These are phyloP conservation scores for Barnettozyma wickerhamii DNA, from an alignment of 805 yeast species.

Conservation along the genomic window DNA sequence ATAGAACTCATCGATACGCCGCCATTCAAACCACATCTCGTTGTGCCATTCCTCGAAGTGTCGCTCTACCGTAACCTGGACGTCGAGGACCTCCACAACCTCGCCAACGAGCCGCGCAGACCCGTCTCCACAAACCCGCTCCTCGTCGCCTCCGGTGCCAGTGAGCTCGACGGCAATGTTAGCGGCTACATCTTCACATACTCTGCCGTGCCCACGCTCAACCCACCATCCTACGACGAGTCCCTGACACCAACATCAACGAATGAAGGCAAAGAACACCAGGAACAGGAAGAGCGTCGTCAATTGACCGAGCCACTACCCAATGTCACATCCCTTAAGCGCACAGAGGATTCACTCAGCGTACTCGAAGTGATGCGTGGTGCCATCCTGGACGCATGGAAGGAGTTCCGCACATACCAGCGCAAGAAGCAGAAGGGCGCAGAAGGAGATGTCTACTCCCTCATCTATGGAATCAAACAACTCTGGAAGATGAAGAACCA, in stretches of 20 bases:
- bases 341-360: conserved; percentile 16
- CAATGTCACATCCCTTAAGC: background rate
- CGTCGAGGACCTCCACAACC: conserved; percentile 51
- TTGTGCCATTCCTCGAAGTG: conserved; percentile 74
- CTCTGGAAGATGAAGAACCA: conserved; percentile 44
- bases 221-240: conserved; percentile 54
- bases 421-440: conserved; percentile 56
- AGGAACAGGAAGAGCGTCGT: conserved; percentile 12
- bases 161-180: conserved; percentile 70
- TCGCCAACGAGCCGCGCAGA: conserved; percentile 58
- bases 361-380: conserved; percentile 42
- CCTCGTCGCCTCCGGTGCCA: conserved; percentile 73
- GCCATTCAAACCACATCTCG: conserved; percentile 57
- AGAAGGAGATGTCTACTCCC: conserved; percentile 63
- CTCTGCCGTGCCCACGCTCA: conserved; percentile 58
- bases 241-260: conserved; percentile 14
- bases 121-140: conserved; percentile 64
- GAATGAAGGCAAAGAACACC: conserved; percentile 8
- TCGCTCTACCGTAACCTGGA: conserved; percentile 61
- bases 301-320: background rate
- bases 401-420: conserved; percentile 53
- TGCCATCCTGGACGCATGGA: conserved; percentile 71
- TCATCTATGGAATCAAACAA: conserved; percentile 52
- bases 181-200: conserved; percentile 71
- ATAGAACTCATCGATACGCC: conserved; percentile 75